Conservation (phyloP, 352 stramenopile genomes). For the Globisporangium radiosum region DNA sequence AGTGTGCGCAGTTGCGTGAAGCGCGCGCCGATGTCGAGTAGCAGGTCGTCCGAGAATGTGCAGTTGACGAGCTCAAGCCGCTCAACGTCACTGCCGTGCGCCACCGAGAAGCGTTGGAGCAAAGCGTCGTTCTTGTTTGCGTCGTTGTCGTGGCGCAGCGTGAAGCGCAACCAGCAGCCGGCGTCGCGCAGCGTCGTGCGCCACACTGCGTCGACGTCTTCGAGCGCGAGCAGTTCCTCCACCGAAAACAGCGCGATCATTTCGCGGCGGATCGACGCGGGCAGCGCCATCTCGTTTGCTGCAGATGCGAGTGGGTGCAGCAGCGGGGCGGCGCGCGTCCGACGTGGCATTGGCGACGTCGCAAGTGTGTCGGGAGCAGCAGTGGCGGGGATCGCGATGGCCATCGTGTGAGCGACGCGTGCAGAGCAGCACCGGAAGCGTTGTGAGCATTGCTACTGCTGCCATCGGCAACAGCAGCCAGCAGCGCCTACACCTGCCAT, state of each 20-base stretch:
- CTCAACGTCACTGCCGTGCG: slow-evolving; percentile 33
- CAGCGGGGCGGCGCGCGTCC: too few species aligned
- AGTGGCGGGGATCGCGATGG: neutral
- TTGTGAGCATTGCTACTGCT: neutral
- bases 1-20: slow-evolving; percentile 37
- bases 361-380: too few species aligned
- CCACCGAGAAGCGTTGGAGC: slow-evolving; percentile 21
- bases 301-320: neutral
- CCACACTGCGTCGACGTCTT: slow-evolving; percentile 35
- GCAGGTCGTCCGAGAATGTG: slow-evolving; percentile 22
- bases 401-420: neutral
- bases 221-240: slow-evolving; percentile 46
- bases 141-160: slow-evolving; percentile 28
- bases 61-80: slow-evolving; percentile 42
- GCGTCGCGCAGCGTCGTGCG: slow-evolving; percentile 18
- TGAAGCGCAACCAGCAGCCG: slow-evolving; percentile 26
- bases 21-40: slow-evolving; percentile 22
- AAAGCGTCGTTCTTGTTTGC: slow-evolving; percentile 18
- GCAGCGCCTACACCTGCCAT: too few species aligned
- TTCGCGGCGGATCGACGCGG: slow-evolving; percentile 24
- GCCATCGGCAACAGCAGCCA: too few species aligned
- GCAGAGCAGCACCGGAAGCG: neutral
- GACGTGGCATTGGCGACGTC: neutral
- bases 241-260: slow-evolving; percentile 44
- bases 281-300: slow-evolving; percentile 14